phyloP scores from a whole-genome alignment of 345 rosid species.

The Eucalyptus leucophloia region DNA sequence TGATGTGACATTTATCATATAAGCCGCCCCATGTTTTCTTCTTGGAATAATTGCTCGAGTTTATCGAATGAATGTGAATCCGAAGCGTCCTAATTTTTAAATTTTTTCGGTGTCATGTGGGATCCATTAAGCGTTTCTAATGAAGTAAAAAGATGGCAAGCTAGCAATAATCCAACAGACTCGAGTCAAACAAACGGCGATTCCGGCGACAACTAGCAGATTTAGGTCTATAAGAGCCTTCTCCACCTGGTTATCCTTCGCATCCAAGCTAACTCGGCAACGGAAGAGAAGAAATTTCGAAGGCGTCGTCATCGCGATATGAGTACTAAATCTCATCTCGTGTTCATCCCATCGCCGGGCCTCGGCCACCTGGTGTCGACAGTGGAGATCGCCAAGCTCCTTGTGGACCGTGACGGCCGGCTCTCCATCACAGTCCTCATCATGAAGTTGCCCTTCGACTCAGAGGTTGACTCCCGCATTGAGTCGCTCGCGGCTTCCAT shows the following conservation, averaged over 20 bases:
- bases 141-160: neutral
- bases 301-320: neutral
- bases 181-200: neutral
- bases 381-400: conserved; percentile 28
- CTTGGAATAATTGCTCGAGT: no score
- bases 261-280: neutral
- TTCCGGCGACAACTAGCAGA: neutral
- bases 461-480: neutral
- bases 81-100: neutral
- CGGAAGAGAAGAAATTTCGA: neutral
- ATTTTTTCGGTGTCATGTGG: fast-evolving
- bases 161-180: neutral
- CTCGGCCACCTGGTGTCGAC: conserved; percentile 29
- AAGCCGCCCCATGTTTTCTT: no score
- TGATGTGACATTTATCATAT: no score
- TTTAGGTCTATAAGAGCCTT: neutral
- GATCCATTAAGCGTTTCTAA: neutral
- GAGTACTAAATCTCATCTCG: neutral
- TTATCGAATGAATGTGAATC: no score
- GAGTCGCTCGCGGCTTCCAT: neutral
- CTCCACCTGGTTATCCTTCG: neutral
- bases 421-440: conserved; percentile 33
- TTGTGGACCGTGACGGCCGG: conserved; percentile 16
- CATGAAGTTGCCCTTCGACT: neutral
- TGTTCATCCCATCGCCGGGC: neutral